phyloP scores from a whole-genome alignment of 2,329 filamentous ascomycete species.

The Stagonosporopsis chrysanthemi region DNA sequence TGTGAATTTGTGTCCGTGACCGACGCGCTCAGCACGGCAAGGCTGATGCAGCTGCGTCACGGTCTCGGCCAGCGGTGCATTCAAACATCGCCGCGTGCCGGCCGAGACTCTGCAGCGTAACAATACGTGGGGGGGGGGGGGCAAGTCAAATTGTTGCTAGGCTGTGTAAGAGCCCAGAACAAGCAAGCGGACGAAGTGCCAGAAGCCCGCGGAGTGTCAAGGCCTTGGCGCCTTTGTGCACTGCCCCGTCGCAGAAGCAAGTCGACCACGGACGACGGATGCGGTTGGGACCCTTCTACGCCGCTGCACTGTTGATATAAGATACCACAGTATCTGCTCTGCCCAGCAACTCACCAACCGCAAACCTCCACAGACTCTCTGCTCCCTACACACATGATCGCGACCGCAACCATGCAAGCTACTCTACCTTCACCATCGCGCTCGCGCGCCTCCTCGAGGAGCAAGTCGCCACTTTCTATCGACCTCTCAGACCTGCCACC shows the following conservation, averaged over 20 bases:
- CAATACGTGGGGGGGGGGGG: constrained; percentile 2
- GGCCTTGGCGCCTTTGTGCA: constrained; percentile 25
- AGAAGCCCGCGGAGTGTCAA: constrained; percentile 17
- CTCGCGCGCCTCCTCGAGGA: constrained; percentile 46
- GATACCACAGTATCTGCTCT: constrained; percentile 25
- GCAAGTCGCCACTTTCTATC: constrained; percentile 66
- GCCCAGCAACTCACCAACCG: constrained; percentile 24
- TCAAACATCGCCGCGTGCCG: constrained; percentile 24
- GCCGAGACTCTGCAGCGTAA: constrained; percentile 17
- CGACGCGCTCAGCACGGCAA: constrained; percentile 1
- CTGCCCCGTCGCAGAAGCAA: constrained; percentile 22
- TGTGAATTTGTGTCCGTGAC: constrained; percentile 11
- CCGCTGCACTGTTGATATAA: constrained; percentile 27
- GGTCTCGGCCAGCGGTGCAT: constrained; percentile 21
- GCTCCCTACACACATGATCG: constrained; percentile 22
- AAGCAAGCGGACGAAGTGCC: constrained; percentile 2
- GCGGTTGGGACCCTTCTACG: constrained; percentile 30
- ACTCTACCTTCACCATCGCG: constrained; percentile 42
- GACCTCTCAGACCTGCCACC: constrained; percentile 77
- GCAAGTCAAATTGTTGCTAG: constrained; percentile 7
- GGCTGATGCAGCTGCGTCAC: constrained; percentile 18
- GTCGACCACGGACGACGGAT: constrained; percentile 15
- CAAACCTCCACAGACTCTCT: constrained; percentile 12
- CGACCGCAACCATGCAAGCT: constrained; percentile 39
- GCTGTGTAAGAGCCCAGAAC: constrained; percentile 21